These are phyloP conservation scores for Mycena venus DNA, from an alignment of 768 basidiomycete species.

Conservation along the genomic window DNA sequence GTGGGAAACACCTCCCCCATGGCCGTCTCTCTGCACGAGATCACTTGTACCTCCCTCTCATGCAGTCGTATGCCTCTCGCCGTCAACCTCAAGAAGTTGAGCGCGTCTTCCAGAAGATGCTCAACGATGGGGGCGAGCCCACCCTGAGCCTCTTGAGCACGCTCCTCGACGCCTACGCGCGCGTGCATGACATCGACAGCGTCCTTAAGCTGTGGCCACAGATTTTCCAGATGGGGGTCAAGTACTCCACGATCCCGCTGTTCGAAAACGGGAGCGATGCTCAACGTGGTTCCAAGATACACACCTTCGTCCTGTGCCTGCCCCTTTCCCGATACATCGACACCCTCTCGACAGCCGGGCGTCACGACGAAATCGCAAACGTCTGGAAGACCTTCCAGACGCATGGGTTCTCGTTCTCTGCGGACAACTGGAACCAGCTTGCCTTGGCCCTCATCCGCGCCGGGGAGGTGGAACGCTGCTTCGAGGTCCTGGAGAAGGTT, in stretches of 20 bases:
- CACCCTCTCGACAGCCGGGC: slow-evolving; percentile 73
- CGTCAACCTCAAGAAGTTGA: slow-evolving; percentile 66
- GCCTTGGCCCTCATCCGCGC: slow-evolving; percentile 81
- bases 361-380: slow-evolving; percentile 70
- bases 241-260: slow-evolving; percentile 50
- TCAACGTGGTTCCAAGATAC: slow-evolving; percentile 34
- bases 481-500: slow-evolving; percentile 84
- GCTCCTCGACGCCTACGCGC: slow-evolving; percentile 81
- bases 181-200: slow-evolving; percentile 64
- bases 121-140: slow-evolving; percentile 67
- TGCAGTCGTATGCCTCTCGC: slow-evolving; percentile 62
- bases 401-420: slow-evolving; percentile 83
- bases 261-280: slow-evolving; percentile 42
- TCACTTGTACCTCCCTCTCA: slow-evolving; percentile 72
- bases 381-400: slow-evolving; percentile 76
- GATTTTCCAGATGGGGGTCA: slow-evolving; percentile 71
- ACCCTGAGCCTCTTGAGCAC: slow-evolving; percentile 72
- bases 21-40: slow-evolving; percentile 61
- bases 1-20: slow-evolving; percentile 56
- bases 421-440: slow-evolving; percentile 94
- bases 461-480: slow-evolving; percentile 86
- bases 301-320: slow-evolving; percentile 73
- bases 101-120: slow-evolving; percentile 64
- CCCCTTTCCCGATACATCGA: slow-evolving; percentile 89
- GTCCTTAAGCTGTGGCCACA: slow-evolving; percentile 77